Evolutionary conservation across 495 filamentous ascomycete genomes (phyloP).

Genomic region (Terfezia claveryi): DNA sequence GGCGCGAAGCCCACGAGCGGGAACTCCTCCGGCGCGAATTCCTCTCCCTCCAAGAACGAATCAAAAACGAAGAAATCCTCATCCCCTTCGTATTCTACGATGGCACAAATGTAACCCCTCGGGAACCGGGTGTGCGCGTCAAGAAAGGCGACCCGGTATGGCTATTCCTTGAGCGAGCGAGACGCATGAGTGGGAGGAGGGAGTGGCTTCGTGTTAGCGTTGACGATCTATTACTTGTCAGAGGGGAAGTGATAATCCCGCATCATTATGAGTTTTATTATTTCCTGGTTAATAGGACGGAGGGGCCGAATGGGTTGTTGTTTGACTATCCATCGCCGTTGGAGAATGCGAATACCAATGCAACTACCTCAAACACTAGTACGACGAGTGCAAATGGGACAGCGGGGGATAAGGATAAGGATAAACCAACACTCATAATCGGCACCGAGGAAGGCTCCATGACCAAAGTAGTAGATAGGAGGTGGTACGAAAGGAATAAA

Average conservation of each 20-base stretch:
- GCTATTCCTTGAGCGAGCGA: constrained; percentile 60
- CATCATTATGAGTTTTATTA: constrained; percentile 96
- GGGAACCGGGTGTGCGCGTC: constrained; percentile 43
- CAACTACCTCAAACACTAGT: constrained; percentile 1
- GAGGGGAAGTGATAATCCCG: constrained; percentile 79
- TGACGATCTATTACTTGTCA: constrained; percentile 89
- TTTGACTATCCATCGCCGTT: constrained; percentile 51
- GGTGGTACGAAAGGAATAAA: constrained; percentile 95
- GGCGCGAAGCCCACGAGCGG: constrained; percentile 57
- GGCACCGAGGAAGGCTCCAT: constrained; percentile 52
- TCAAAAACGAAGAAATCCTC: constrained; percentile 72
- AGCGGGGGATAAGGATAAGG: neutral
- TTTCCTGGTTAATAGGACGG: constrained; percentile 71
- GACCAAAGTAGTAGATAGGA: constrained; percentile 86
- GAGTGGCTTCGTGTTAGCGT: constrained; percentile 89
- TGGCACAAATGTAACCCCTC: constrained; percentile 75
- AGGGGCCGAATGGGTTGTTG: constrained; percentile 48
- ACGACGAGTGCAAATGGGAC: neutral
- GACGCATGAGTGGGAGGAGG: constrained; percentile 23
- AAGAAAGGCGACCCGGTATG: constrained; percentile 86
- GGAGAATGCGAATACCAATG: constrained; percentile 4
- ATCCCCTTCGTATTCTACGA: constrained; percentile 98
- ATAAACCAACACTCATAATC: constrained; percentile 30
- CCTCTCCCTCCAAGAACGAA: constrained; percentile 54
- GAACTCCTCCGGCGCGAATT: constrained; percentile 76